Conservation (phyloP, 2,329 filamentous ascomycete species). For the Aureobasidium sp. region DNA sequence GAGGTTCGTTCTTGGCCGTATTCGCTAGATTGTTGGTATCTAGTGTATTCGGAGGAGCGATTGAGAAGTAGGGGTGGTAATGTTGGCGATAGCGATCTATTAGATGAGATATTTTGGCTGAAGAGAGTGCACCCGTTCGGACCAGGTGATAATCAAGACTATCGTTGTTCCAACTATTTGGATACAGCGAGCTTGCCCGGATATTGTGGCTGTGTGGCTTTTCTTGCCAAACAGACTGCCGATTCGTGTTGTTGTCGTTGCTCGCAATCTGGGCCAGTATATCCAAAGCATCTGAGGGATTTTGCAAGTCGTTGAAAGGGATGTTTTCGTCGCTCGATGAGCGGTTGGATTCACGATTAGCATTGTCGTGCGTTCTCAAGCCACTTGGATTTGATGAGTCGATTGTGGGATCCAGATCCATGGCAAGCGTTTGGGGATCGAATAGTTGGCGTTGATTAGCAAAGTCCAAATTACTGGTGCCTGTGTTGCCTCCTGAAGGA, state of each 20-base stretch:
- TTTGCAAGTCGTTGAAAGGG: conserved; percentile 39
- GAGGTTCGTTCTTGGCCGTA: conserved; percentile 55
- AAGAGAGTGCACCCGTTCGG: conserved; percentile 35
- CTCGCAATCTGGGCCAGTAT: conserved; percentile 43
- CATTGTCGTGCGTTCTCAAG: conserved; percentile 15
- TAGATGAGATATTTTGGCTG: conserved; percentile 46
- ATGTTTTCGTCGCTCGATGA: conserved; percentile 28
- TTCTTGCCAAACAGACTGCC: conserved; percentile 18
- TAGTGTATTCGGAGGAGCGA: conserved; percentile 57
- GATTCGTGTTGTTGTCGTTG: conserved; percentile 25
- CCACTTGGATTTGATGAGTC: conserved; percentile 16
- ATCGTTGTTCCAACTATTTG: conserved; percentile 16
- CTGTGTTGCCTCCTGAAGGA: not conserved
- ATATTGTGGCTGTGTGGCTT: not conserved
- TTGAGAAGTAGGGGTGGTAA: conserved; percentile 64
- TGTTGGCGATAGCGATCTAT: conserved; percentile 55
- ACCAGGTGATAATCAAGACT: conserved; percentile 38
- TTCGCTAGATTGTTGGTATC: conserved; percentile 47
- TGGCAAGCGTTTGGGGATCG: conserved; percentile 19
- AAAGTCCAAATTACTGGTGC: conserved; percentile 9
- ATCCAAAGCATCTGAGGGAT: conserved; percentile 43
- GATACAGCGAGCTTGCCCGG: not conserved
- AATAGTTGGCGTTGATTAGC: conserved; percentile 3
- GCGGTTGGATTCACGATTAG: not conserved
- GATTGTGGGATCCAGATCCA: conserved; percentile 24